Evolutionary conservation across 2,329 filamentous ascomycete genomes (phyloP).

Genomic region (Emergomyces orientalis): DNA sequence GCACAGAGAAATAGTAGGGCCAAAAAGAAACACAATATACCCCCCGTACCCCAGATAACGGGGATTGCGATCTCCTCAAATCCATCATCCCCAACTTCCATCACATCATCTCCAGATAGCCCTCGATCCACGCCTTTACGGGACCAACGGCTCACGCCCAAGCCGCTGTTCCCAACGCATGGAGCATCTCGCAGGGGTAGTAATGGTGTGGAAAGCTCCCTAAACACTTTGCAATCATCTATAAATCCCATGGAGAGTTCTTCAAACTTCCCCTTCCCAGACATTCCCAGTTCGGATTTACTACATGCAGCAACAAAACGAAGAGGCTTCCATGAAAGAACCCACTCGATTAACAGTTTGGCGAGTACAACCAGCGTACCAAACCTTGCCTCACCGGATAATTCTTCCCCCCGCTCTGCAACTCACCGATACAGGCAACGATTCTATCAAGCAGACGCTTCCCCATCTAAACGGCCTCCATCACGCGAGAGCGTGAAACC

Average conservation of each 20-base stretch:
- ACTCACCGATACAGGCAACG: slow-evolving; percentile 11
- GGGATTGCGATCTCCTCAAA: slow-evolving; percentile 5
- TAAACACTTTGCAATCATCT: not conserved
- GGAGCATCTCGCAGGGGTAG: not conserved
- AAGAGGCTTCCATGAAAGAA: slow-evolving; percentile 8
- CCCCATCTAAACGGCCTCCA: not conserved
- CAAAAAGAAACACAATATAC: not conserved
- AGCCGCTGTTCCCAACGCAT: not conserved
- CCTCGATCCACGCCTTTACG: not conserved
- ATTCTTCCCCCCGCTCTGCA: slow-evolving; percentile 10
- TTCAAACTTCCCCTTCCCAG: not conserved
- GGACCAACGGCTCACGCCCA: not conserved
- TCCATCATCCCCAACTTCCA: not conserved
- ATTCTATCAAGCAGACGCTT: slow-evolving; percentile 1
- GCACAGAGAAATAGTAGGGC: not conserved
- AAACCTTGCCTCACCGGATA: slow-evolving; percentile 12
- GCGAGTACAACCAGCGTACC: slow-evolving; percentile 16
- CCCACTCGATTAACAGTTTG: slow-evolving; percentile 15
- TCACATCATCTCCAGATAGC: not conserved
- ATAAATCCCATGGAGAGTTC: not conserved
- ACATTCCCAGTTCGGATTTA: not conserved
- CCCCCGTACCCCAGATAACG: slow-evolving; percentile 2
- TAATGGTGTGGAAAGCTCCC: not conserved
- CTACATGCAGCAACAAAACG: not conserved
- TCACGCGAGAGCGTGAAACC: slow-evolving; percentile 9